Percentiles rank a stretch among this genome's conserved stretches.
Conservation (phyloP, 2,329 filamentous ascomycete genomes). For the Claviceps sp. region DNA sequence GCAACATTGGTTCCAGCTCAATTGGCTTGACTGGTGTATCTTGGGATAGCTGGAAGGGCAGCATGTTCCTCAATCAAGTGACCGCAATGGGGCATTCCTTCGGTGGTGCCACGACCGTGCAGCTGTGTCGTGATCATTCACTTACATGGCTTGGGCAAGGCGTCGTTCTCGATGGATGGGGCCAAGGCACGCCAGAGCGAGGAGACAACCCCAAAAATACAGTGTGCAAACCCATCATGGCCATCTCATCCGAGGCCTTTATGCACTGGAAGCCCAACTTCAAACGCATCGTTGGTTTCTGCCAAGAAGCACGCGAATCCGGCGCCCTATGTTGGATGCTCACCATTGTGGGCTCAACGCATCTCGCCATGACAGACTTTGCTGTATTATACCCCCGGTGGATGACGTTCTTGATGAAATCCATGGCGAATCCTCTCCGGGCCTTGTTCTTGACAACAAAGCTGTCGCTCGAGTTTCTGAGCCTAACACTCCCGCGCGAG, state of each 20-base stretch:
- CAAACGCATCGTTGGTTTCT: constrained; percentile 39
- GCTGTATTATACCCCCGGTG: constrained; percentile 47
- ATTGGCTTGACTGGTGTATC: constrained; percentile 39
- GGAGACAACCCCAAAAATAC: constrained; percentile 30
- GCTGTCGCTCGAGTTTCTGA: constrained; percentile 48
- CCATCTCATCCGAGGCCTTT: constrained; percentile 55
- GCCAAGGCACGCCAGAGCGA: constrained; percentile 30
- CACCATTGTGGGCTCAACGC: constrained; percentile 45
- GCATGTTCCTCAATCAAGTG: constrained; percentile 42
- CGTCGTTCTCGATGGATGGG: constrained; percentile 56
- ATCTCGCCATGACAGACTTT: constrained; percentile 55
- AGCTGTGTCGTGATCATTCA: constrained; percentile 41
- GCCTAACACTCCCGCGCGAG: constrained; percentile 33
- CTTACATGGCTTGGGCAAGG: constrained; percentile 46
- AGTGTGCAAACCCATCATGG: constrained; percentile 41
- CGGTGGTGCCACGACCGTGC: constrained; percentile 49
- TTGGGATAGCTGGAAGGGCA: constrained; percentile 43
- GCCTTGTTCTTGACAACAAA: constrained; percentile 51
- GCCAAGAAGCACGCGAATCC: constrained; percentile 38
- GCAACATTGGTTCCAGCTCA: constrained; percentile 45
- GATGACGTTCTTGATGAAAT: constrained; percentile 46
- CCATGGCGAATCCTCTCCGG: constrained; percentile 46
- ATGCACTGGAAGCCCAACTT: constrained; percentile 58
- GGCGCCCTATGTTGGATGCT: constrained; percentile 35
- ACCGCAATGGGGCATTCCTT: constrained; percentile 55